phyloP scores from a whole-genome alignment of 805 yeast species.

The Martiniozyma abietophila region DNA sequence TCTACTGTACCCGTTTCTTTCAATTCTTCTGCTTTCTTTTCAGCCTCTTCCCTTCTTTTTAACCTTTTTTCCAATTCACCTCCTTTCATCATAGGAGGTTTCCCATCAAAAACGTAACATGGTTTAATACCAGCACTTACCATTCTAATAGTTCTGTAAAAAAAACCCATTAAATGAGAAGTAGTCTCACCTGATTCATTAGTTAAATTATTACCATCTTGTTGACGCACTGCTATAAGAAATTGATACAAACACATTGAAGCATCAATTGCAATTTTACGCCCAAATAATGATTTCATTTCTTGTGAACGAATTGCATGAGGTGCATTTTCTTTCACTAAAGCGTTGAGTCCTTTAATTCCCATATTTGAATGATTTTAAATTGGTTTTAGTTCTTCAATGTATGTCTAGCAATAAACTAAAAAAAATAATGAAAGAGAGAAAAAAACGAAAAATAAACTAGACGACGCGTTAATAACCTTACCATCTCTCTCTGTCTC shows the following conservation, averaged over 20 bases:
- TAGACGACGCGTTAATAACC: slow-evolving; percentile 3
- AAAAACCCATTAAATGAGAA: slow-evolving; percentile 93
- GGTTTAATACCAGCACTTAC: slow-evolving; percentile 94
- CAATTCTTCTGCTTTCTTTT: slow-evolving; percentile 59
- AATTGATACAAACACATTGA: slow-evolving; percentile 97
- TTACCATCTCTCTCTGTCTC: too few species aligned
- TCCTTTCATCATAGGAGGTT: slow-evolving; percentile 89
- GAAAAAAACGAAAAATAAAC: too few species aligned
- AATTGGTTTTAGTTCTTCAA: too few species aligned
- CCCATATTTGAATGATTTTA: slow-evolving; percentile 29
- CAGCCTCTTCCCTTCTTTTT: slow-evolving; percentile 75
- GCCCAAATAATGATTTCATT: slow-evolving; percentile 78
- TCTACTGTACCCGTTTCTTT: slow-evolving; percentile 76
- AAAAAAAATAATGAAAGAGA: too few species aligned
- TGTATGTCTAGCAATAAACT: too few species aligned
- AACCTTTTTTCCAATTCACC: slow-evolving; percentile 87
- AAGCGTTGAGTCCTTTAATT: slow-evolving; percentile 66
- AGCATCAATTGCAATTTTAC: slow-evolving; percentile 96
- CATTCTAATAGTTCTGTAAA: slow-evolving; percentile 84
- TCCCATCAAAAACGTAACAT: slow-evolving; percentile 94
- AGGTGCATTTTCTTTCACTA: slow-evolving; percentile 87
- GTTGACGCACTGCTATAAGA: slow-evolving; percentile 91
- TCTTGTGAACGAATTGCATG: slow-evolving; percentile 66
- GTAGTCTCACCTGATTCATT: slow-evolving; percentile 86
- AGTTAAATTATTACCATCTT: slow-evolving; percentile 89